These are phyloP conservation scores for Tripterygium wilfordii DNA, from an alignment of 177 flowering plant species.

Conservation along the genomic window DNA sequence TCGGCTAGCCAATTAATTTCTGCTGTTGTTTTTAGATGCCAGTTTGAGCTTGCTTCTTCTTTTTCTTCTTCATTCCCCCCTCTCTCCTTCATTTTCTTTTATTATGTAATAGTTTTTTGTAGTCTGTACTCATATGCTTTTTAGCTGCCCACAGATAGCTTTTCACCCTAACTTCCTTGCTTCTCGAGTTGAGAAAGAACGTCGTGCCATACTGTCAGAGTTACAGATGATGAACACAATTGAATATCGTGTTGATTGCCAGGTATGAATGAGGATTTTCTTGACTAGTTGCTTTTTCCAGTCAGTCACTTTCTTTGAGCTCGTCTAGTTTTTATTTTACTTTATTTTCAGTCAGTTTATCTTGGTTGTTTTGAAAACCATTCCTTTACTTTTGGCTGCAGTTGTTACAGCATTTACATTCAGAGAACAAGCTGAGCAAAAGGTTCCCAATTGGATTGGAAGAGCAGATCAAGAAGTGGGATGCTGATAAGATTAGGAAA, in stretches of 20 bases:
- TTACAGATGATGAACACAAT: constrained; percentile 99
- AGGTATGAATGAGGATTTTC: constrained; percentile 38
- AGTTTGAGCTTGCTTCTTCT: no score
- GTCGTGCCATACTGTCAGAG: constrained; percentile 95
- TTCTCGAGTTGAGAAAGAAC: constrained; percentile 94
- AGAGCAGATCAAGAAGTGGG: constrained; percentile 99
- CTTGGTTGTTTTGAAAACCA: no score
- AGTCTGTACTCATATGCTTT: background rate
- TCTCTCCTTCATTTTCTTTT: no score
- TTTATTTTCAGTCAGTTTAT: no score
- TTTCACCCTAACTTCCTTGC: constrained; percentile 92
- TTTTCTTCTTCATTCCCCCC: no score
- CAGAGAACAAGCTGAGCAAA: constrained; percentile 96
- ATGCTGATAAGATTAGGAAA: constrained; percentile 89
- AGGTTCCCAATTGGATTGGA: constrained; percentile 98
- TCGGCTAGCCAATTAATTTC: no score
- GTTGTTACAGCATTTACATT: constrained; percentile 93
- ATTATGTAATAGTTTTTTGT: background rate
- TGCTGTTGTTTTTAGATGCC: no score
- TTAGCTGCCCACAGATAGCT: constrained; percentile 57
- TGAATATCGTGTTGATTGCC: constrained; percentile 99
- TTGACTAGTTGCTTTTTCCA: background rate
- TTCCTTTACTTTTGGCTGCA: constrained; percentile 26
- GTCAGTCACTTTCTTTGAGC: no score
- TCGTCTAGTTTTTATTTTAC: no score